A percentile compares a stretch with the other conserved stretches of the same genome.
Conservation (phyloP, 2,329 filamentous ascomycete species). For the Monilinia vaccinii-corymbosi region DNA sequence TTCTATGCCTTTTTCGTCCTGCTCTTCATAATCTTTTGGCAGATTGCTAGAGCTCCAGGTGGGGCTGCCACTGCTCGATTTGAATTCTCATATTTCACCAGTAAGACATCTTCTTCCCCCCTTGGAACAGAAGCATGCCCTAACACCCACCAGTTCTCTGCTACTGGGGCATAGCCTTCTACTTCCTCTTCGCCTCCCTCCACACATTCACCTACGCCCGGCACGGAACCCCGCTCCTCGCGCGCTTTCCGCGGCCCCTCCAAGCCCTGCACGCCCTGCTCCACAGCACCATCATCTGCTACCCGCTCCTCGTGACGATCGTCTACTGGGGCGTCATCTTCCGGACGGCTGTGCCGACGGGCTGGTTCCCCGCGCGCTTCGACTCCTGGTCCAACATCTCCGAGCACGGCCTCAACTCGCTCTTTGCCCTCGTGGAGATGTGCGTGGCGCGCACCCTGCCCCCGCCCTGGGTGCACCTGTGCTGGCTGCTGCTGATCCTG, state of each 20-base stretch:
- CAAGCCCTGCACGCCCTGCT: conserved; percentile 56
- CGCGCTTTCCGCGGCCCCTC: conserved; percentile 49
- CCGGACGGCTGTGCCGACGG: conserved; percentile 30
- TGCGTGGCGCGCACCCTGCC: conserved; percentile 55
- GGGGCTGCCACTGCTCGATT: conserved; percentile 1
- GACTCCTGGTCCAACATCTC: conserved; percentile 58
- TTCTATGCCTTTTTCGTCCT: conserved; percentile 63
- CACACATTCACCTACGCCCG: conserved; percentile 62
- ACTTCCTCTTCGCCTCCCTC: conserved; percentile 56
- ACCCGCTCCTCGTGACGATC: conserved; percentile 60
- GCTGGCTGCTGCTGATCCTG: conserved; percentile 60
- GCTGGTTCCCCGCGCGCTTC: conserved; percentile 38
- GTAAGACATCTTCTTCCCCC: conserved; percentile 29
- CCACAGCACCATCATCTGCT: conserved; percentile 54
- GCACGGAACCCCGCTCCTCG: conserved; percentile 45
- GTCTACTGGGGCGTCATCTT: conserved; percentile 63
- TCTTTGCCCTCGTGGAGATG: conserved; percentile 70
- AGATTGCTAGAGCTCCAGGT: conserved; percentile 40
- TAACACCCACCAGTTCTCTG: conserved; percentile 34
- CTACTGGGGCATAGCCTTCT: conserved; percentile 77
- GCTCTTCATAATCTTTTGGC: conserved; percentile 60
- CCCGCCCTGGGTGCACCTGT: conserved; percentile 55
- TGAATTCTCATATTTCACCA: conserved; percentile 74
- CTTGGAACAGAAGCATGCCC: not conserved
- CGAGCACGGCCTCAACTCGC: conserved; percentile 65